These are phyloP conservation scores for Medicago arabica DNA, from an alignment of 306 rosid species.

Conservation along the genomic window DNA sequence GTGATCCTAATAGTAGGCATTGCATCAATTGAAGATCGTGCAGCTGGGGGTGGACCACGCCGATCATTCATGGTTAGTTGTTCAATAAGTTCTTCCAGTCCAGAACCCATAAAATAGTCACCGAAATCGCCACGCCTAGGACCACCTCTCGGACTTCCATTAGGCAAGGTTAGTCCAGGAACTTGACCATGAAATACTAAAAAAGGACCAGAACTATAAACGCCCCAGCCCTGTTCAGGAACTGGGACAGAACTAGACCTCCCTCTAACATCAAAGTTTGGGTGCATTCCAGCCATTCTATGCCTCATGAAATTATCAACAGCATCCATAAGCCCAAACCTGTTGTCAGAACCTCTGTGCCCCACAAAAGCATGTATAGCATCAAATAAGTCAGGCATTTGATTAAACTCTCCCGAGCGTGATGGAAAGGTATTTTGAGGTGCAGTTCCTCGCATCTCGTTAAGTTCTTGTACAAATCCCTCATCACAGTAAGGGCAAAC, in stretches of 20 bases:
- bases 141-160: constrained; percentile 55
- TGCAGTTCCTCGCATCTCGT: constrained; percentile 46
- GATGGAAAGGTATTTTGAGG: constrained; percentile 37
- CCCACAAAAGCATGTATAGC: constrained; percentile 55
- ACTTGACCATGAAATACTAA: constrained; percentile 60
- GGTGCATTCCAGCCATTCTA: constrained; percentile 66
- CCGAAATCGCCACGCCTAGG: constrained; percentile 53
- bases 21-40: constrained; percentile 68
- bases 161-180: constrained; percentile 51
- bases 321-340: constrained; percentile 51
- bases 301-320: constrained; percentile 57
- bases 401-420: constrained; percentile 47
- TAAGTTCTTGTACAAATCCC: constrained; percentile 70
- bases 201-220: constrained; percentile 56
- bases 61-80: constrained; percentile 68
- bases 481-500: constrained; percentile 65
- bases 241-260: constrained; percentile 47
- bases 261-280: constrained; percentile 58
- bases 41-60: constrained; percentile 77
- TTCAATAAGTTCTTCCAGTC: constrained; percentile 65
- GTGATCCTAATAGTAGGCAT: constrained; percentile 75
- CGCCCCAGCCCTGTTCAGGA: constrained; percentile 59
- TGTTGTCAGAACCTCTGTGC: constrained; percentile 55
- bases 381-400: constrained; percentile 59
- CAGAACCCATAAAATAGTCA: constrained; percentile 59